These are phyloP conservation scores for Carex pumila DNA, from an alignment of 176 grass and related monocot genomes.

Conservation along the genomic window DNA sequence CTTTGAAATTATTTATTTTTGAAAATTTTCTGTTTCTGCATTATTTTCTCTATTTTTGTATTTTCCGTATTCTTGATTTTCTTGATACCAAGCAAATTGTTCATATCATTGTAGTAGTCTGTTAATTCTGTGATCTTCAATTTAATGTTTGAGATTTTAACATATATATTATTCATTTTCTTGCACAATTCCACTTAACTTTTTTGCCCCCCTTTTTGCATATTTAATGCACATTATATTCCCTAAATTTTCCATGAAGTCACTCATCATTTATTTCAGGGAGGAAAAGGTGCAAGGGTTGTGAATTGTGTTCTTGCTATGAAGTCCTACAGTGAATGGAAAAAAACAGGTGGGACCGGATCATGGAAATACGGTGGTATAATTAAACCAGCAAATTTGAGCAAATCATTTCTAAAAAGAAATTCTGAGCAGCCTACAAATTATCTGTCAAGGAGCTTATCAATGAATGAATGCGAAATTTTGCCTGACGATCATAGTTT, in stretches of 20 bases:
- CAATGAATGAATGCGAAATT: constrained; percentile 56
- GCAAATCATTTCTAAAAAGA: constrained; percentile 66
- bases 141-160: background rate
- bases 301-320: constrained; percentile 90
- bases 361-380: constrained; percentile 91
- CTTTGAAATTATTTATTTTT: constrained; percentile 18
- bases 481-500: constrained; percentile 37
- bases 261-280: constrained; percentile 33
- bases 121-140: background rate
- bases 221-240: background rate
- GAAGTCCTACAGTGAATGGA: constrained; percentile 90
- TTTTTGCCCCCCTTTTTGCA: background rate
- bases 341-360: constrained; percentile 79
- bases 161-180: background rate
- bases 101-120: background rate
- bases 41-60: background rate
- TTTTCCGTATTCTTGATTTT: constrained; percentile 30
- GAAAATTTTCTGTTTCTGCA: background rate
- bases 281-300: constrained; percentile 93
- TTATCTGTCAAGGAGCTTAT: constrained; percentile 57
- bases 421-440: constrained; percentile 50
- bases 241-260: background rate
- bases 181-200: background rate
- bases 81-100: background rate
- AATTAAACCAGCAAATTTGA: constrained; percentile 41